Evolutionary conservation across 2,329 filamentous ascomycete species (phyloP).

Genomic region (Phaeosphaeria sp.): DNA sequence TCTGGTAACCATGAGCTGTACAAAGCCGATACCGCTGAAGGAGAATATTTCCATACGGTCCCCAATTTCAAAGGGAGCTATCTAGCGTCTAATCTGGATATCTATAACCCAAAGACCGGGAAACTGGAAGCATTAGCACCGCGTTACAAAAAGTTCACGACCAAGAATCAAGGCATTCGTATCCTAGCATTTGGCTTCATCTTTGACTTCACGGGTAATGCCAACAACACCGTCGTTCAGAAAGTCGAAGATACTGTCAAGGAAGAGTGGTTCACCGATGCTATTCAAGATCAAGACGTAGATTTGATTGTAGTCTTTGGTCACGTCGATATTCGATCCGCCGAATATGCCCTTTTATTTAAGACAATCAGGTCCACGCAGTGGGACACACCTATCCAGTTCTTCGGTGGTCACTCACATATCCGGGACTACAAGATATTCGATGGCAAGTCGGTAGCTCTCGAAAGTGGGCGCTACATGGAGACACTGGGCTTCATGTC

Average conservation of each 20-base stretch:
- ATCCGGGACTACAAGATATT: constrained; percentile 84
- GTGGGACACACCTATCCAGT: constrained; percentile 84
- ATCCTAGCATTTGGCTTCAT: constrained; percentile 92
- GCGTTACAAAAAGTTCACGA: constrained; percentile 87
- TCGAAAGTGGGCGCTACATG: constrained; percentile 90
- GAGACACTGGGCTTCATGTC: constrained; percentile 96
- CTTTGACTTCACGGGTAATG: constrained; percentile 90
- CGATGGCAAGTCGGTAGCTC: constrained; percentile 76
- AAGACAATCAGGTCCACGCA: constrained; percentile 77
- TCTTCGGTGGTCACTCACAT: constrained; percentile 91
- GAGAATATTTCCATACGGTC: constrained; percentile 80
- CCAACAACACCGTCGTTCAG: constrained; percentile 87
- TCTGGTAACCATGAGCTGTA: constrained; percentile 97
- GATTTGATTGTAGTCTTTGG: constrained; percentile 88
- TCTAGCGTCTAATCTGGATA: constrained; percentile 91
- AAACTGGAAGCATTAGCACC: constrained; percentile 77
- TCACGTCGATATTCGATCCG: constrained; percentile 81
- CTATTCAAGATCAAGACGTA: constrained; percentile 77
- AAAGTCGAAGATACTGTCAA: constrained; percentile 80
- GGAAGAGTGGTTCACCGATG: constrained; percentile 86
- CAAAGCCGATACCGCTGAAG: constrained; percentile 74
- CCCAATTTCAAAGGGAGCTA: constrained; percentile 83
- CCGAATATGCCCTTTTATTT: constrained; percentile 79
- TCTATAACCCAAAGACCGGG: constrained; percentile 74
- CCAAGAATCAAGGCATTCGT: constrained; percentile 83